Evolutionary conservation across 202 grass and related monocot species (phyloP), one percentile per base, ranked within the genome.

Genomic region (Musa balbisiana): DNA sequence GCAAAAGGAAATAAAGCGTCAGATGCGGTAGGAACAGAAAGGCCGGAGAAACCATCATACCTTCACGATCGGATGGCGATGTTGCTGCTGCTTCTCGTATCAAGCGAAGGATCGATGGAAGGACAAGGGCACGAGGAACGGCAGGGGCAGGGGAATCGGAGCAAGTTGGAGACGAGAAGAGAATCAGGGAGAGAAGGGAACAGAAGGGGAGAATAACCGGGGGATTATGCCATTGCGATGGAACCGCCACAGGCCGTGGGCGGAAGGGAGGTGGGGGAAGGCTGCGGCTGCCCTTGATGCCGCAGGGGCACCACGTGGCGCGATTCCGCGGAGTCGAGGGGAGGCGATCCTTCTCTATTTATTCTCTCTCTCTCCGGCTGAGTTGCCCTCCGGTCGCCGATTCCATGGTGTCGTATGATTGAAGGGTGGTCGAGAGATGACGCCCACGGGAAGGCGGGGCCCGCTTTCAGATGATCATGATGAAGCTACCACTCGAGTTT

Each of bases 241-340:
- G 51, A 16, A 78, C 63, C 76, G 76, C 76, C 76, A 78, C 66
- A 13, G 56, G n/a, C 59, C 75, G 17, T 21, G 33, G 51, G 23
- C 19, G 11, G 15, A 49, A 17, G 26, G 26, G 23, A 27, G 51
- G 76, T 4, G 52, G 53, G 43, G 43, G 65, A 25, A 16, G 43
- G 25, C 66, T 43, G 19, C 65, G 66, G 65, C 52, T 60, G 67
- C 67, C 67, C 67, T 70, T 69, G 53, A 79, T 59, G 77, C 77
- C 77, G 55, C 65, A 43, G 67, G 15, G 66, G 77, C 68, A 51
- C 52, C 77, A 79, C 77, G 77, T 79, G 77, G 77, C 77, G 66
- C 2, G 8, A 53, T 53, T 67, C 62, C 26, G 75, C 51, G 74
- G 58, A 0, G 64, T 24, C 65, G 19, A 11, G 17, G 3, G 64